phyloP scores from a whole-genome alignment of 306 rosid genomes.

The Phaseolus lunatus region DNA sequence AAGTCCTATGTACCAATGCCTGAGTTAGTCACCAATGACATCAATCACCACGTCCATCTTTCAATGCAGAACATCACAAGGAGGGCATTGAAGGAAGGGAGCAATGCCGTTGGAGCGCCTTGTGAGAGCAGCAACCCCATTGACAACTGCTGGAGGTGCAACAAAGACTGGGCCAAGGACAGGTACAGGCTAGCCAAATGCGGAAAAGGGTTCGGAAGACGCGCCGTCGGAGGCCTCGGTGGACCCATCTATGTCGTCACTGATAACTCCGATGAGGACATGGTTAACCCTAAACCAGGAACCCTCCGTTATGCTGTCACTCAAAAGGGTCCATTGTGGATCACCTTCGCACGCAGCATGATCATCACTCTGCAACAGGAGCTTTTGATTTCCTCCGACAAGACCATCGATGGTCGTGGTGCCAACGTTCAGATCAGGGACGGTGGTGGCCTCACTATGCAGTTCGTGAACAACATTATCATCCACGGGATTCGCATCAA shows the following conservation, averaged over 20 bases:
- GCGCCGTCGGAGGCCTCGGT: constrained; percentile 34
- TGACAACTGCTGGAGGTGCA: constrained; percentile 46
- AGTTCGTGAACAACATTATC: constrained; percentile 37
- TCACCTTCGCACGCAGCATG: constrained; percentile 25
- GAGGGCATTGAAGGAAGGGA: background rate
- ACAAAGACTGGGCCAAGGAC: constrained; percentile 5
- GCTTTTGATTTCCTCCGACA: constrained; percentile 33
- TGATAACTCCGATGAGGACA: constrained; percentile 2
- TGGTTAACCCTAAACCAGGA: constrained; percentile 25
- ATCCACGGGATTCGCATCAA: constrained; percentile 31
- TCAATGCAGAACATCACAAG: background rate
- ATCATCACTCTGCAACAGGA: constrained; percentile 26
- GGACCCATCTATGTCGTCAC: constrained; percentile 42
- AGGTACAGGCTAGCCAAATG: constrained; percentile 4
- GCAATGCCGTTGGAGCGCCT: rapidly evolving
- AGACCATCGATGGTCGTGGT: constrained; percentile 44
- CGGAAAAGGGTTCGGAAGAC: constrained; percentile 41
- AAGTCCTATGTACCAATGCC: too few relatives aligned
- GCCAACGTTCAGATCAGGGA: constrained; percentile 21
- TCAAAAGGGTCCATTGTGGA: constrained; percentile 41
- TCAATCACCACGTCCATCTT: background rate
- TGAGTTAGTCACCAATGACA: too few relatives aligned
- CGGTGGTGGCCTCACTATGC: constrained; percentile 43
- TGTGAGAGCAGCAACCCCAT: constrained; percentile 41
- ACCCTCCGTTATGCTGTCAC: background rate